phyloP scores from a whole-genome alignment of 2,329 filamentous ascomycete genomes.

The Mycocentrospora acerina region DNA sequence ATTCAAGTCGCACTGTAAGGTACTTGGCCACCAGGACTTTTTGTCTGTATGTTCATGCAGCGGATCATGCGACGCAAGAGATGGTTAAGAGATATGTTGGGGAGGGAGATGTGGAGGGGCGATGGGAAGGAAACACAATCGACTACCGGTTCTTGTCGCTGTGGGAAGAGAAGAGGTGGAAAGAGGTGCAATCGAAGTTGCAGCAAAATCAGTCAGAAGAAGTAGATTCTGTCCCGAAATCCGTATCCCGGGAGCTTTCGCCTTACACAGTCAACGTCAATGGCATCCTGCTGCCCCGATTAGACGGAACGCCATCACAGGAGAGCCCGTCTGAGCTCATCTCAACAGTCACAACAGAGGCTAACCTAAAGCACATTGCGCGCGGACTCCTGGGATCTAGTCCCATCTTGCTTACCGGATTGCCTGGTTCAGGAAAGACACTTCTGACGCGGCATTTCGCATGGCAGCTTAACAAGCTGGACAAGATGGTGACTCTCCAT shows the following conservation, averaged over 20 bases:
- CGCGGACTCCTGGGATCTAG: constrained; percentile 64
- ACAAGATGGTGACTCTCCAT: constrained; percentile 88
- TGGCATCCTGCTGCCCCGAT: constrained; percentile 43
- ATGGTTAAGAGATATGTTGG: constrained; percentile 69
- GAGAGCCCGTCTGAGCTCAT: constrained; percentile 36
- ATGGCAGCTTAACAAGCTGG: constrained; percentile 73
- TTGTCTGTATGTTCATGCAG: constrained; percentile 73
- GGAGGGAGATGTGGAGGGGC: constrained; percentile 62
- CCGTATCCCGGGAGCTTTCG: constrained; percentile 26
- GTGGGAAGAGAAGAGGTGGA: constrained; percentile 63
- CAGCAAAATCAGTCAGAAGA: constrained; percentile 4
- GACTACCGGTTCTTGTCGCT: constrained; percentile 75
- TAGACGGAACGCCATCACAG: constrained; percentile 31
- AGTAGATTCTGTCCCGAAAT: background rate
- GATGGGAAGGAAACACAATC: constrained; percentile 73
- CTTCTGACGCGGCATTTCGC: constrained; percentile 81
- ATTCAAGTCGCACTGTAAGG: constrained; percentile 61
- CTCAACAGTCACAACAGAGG: constrained; percentile 71
- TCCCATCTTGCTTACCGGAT: constrained; percentile 78
- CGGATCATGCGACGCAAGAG: constrained; percentile 74
- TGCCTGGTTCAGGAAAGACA: constrained; percentile 89
- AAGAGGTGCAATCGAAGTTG: constrained; percentile 15
- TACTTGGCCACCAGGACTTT: constrained; percentile 83
- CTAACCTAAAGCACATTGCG: constrained; percentile 72
- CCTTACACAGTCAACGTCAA: constrained; percentile 36